phyloP scores from a whole-genome alignment of 148 eudicot genomes.

The Persicaria tinctoria region DNA sequence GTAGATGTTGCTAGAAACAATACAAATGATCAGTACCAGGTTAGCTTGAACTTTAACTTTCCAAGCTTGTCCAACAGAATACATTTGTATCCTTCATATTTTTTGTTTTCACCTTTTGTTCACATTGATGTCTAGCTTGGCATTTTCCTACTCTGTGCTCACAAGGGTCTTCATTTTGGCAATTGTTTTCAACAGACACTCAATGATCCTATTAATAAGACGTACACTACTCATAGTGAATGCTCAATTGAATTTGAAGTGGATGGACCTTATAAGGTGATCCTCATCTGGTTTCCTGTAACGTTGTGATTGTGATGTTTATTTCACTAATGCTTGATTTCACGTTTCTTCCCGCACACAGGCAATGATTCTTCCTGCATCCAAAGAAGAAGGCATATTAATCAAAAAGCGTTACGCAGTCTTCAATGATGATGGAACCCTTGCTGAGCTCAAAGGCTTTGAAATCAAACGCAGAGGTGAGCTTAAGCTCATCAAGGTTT shows the following conservation, averaged over 20 bases:
- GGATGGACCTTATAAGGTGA: conserved; percentile 99
- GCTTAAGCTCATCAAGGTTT: conserved; percentile 99
- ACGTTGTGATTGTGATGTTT: conserved; percentile 11
- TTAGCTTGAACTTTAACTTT: conserved; percentile 22
- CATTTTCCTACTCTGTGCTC: neutral
- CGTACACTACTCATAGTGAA: conserved; percentile 82
- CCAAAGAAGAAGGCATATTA: conserved; percentile 96
- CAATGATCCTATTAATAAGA: conserved; percentile 71
- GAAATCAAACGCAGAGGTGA: conserved; percentile 99
- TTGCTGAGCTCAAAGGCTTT: conserved; percentile 98
- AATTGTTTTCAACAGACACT: conserved; percentile 53
- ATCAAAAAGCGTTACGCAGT: conserved; percentile 99
- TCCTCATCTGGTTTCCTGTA: neutral
- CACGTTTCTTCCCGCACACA: conserved; percentile 22
- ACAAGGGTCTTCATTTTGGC: conserved; percentile 9
- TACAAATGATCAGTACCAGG: conserved; percentile 99
- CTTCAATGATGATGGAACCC: conserved; percentile 96
- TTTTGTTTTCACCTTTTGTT: conserved; percentile 3
- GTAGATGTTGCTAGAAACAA: conserved; percentile 97
- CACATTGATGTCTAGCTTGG: neutral
- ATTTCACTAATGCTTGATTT: neutral
- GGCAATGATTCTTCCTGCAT: conserved; percentile 99
- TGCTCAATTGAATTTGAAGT: conserved; percentile 99
- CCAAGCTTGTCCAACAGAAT: neutral
- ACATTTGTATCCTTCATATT: neutral